Conservation (phyloP, 176 grass and related monocot genomes). For the Hordeum vulgare region DNA sequence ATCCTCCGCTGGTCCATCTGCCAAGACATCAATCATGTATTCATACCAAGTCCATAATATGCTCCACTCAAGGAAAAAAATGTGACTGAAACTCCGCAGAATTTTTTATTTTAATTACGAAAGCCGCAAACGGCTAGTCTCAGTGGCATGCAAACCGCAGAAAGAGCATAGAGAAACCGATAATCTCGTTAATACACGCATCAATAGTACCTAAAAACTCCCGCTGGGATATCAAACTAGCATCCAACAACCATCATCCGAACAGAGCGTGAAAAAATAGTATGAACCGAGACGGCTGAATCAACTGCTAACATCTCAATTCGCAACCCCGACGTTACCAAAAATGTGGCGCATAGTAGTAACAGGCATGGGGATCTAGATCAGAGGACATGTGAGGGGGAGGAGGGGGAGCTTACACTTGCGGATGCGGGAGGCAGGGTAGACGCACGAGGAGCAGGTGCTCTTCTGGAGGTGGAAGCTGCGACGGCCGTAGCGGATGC, state of each 20-base stretch:
- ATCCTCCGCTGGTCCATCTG: no score
- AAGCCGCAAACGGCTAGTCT: no score
- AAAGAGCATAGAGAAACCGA: not conserved
- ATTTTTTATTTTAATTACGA: no score
- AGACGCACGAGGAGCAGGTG: constrained; percentile 74
- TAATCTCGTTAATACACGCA: no score
- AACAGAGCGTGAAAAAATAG: rapidly evolving
- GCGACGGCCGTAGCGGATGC: constrained; percentile 72
- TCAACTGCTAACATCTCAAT: not conserved
- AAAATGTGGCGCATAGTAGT: not conserved
- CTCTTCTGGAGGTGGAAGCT: constrained; percentile 99
- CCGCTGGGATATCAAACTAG: not conserved
- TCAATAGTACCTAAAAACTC: not conserved
- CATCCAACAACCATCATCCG: not conserved
- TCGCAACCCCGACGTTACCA: no score
- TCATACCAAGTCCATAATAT: no score
- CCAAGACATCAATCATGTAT: no score
- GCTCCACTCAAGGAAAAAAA: no score
- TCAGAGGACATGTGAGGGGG: not conserved
- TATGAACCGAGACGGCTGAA: not conserved
- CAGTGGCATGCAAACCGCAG: rapidly evolving
- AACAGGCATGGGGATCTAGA: not conserved
- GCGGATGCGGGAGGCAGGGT: no score
- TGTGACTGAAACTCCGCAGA: no score
- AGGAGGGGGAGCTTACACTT: constrained; percentile 27